phyloP scores from a whole-genome alignment of 2,329 filamentous ascomycete genomes.

The Endothia cerciana region DNA sequence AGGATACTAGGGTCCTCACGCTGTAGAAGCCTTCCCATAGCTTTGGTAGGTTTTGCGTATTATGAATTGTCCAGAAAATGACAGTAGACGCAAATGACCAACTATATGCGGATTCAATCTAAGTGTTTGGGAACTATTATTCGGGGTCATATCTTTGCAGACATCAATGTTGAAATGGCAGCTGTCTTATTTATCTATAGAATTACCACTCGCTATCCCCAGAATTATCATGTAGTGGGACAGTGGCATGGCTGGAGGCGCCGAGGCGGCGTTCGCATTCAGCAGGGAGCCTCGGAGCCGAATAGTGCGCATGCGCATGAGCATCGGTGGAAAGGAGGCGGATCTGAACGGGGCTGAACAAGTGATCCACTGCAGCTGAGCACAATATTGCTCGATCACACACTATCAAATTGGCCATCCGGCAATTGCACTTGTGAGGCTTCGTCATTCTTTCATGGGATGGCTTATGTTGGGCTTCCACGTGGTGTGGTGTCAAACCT shows the following conservation, averaged over 20 bases:
- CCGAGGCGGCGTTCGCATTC: too few species aligned
- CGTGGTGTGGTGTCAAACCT: too few species aligned
- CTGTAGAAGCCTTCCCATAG: not conserved
- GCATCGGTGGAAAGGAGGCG: not conserved
- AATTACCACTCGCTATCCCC: not conserved
- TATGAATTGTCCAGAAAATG: not conserved
- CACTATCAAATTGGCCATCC: too few species aligned
- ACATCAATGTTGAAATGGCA: not conserved
- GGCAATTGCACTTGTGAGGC: not conserved
- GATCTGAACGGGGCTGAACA: not conserved
- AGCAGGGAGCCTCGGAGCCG: not conserved
- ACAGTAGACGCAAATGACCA: not conserved
- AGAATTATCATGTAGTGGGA: not conserved
- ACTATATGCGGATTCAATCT: not conserved
- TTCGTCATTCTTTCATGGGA: not conserved
- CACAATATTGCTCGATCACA: not conserved
- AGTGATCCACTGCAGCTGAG: not conserved
- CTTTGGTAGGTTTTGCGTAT: not conserved
- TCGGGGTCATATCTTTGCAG: too few species aligned
- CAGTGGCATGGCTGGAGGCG: not conserved
- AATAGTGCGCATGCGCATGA: not conserved
- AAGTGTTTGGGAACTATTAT: not conserved
- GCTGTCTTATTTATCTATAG: not conserved
- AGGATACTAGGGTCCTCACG: not conserved
- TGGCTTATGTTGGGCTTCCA: not conserved